Conservation (phyloP, 1,284 basidiomycete species). For the Meripilus lineatus region DNA sequence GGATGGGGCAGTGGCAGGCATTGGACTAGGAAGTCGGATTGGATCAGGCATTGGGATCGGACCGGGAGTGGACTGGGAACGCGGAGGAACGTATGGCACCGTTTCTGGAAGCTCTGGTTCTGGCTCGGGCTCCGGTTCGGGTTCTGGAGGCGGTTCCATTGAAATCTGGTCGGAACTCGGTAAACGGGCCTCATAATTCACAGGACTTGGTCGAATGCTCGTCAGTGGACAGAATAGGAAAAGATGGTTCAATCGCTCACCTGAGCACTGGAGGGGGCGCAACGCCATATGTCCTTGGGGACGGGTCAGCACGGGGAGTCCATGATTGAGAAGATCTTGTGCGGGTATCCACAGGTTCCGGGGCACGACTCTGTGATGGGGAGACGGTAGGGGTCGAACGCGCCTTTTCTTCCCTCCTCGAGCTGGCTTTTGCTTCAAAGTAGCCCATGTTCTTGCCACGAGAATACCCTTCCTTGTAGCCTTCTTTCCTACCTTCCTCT, state of each 20-base stretch:
- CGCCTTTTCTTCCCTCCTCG: neutral
- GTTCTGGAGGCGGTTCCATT: slow-evolving; percentile 14
- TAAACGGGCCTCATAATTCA: slow-evolving; percentile 16
- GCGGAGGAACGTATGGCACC: slow-evolving; percentile 12
- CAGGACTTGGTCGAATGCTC: neutral
- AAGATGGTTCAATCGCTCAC: neutral
- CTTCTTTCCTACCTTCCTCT: slow-evolving; percentile 39
- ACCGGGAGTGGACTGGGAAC: too few relatives aligned
- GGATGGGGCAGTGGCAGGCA: too few relatives aligned
- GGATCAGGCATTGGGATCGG: slow-evolving; percentile 14
- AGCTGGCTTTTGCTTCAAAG: slow-evolving; percentile 13
- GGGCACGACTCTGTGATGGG: too few relatives aligned
- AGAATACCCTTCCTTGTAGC: slow-evolving; percentile 36
- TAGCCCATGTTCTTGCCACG: slow-evolving; percentile 24
- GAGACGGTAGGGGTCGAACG: slow-evolving; percentile 7
- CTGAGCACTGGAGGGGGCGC: neutral
- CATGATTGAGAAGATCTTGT: neutral
- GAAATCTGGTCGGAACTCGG: slow-evolving; percentile 29
- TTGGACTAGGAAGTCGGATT: slow-evolving; percentile 11
- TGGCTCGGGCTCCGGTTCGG: slow-evolving; percentile 17
- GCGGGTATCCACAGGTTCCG: neutral
- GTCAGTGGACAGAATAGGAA: neutral
- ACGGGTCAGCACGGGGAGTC: neutral
- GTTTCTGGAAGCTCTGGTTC: slow-evolving; percentile 23
- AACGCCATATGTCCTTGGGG: neutral